phyloP scores from a whole-genome alignment of 257 asterid genomes.

The Haberlea rhodopensis region DNA sequence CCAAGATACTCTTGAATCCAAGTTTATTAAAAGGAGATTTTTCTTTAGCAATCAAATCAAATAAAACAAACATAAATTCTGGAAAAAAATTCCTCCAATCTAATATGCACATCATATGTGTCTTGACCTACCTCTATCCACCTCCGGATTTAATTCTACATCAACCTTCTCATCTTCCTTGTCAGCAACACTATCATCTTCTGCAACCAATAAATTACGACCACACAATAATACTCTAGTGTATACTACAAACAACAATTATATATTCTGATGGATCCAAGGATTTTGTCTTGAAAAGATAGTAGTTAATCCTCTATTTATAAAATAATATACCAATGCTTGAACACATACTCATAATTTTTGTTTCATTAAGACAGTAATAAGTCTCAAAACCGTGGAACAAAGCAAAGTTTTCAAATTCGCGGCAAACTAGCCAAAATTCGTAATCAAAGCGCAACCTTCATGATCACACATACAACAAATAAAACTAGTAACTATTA shows the following conservation, averaged over 20 bases:
- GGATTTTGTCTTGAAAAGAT: not conserved
- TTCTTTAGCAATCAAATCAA: no score
- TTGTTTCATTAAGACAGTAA: not conserved
- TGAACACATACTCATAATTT: not conserved
- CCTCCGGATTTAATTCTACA: slow-evolving; percentile 30
- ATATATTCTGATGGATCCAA: not conserved
- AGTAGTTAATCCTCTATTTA: not conserved
- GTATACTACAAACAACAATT: slow-evolving; percentile 11
- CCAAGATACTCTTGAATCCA: no score
- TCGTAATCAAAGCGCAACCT: not conserved
- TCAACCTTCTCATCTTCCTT: slow-evolving; percentile 37
- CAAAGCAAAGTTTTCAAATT: not conserved
- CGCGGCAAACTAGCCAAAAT: not conserved
- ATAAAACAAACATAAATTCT: not conserved
- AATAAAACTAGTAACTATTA: no score
- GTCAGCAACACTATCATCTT: slow-evolving; percentile 30
- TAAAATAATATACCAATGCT: not conserved
- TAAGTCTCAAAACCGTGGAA: not conserved
- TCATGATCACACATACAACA: not conserved
- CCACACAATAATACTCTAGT: not conserved
- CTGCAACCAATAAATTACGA: slow-evolving; percentile 33
- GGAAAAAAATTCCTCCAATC: not conserved
- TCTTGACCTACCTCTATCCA: slow-evolving; percentile 32
- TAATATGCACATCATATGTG: not conserved
- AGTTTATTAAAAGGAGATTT: no score